Conservation (phyloP, 1,284 basidiomycete genomes). For the Austropuccinia psidii region DNA sequence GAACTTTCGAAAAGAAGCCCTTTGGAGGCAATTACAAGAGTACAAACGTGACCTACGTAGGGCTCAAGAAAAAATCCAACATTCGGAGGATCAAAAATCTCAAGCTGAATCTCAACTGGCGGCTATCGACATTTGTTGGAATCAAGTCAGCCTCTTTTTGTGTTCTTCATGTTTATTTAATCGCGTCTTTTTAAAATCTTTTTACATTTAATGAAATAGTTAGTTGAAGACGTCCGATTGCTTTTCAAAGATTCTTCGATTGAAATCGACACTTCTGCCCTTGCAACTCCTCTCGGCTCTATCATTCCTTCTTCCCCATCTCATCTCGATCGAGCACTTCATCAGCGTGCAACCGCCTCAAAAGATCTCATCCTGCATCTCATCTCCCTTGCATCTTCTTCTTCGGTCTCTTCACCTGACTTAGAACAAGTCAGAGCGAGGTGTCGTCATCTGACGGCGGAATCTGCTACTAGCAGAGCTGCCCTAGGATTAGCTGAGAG, state of each 20-base stretch:
- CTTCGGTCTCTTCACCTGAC: slow-evolving; percentile 28
- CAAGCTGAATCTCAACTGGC: slow-evolving; percentile 69
- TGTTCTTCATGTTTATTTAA: slow-evolving; percentile 31
- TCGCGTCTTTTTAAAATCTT: slow-evolving; percentile 26
- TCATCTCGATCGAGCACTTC: slow-evolving; percentile 26
- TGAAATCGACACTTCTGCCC: slow-evolving; percentile 1
- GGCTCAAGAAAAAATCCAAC: slow-evolving; percentile 47
- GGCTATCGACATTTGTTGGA: slow-evolving; percentile 80
- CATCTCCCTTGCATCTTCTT: slow-evolving; percentile 34
- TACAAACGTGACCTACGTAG: slow-evolving; percentile 74
- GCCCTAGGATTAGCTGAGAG: slow-evolving; percentile 33
- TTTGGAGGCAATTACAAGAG: slow-evolving; percentile 82
- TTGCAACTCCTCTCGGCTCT: slow-evolving; percentile 52
- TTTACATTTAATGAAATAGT: slow-evolving; percentile 49
- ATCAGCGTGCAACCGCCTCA: slow-evolving; percentile 33
- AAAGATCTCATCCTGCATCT: slow-evolving; percentile 36
- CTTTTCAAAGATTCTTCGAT: slow-evolving; percentile 51
- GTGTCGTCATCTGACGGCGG: slow-evolving; percentile 22
- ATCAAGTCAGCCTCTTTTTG: slow-evolving; percentile 57
- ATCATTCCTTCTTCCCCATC: slow-evolving; percentile 18
- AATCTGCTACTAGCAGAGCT: slow-evolving; percentile 29
- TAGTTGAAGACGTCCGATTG: slow-evolving; percentile 61
- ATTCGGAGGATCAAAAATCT: slow-evolving; percentile 52
- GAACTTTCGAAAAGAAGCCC: slow-evolving; percentile 80
- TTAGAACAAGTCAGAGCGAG: slow-evolving; percentile 26